Percentiles rank a stretch among this genome's conserved stretches.
These are phyloP conservation scores for Heritiera littoralis DNA, from an alignment of 345 rosid genomes.

Conservation along the genomic window DNA sequence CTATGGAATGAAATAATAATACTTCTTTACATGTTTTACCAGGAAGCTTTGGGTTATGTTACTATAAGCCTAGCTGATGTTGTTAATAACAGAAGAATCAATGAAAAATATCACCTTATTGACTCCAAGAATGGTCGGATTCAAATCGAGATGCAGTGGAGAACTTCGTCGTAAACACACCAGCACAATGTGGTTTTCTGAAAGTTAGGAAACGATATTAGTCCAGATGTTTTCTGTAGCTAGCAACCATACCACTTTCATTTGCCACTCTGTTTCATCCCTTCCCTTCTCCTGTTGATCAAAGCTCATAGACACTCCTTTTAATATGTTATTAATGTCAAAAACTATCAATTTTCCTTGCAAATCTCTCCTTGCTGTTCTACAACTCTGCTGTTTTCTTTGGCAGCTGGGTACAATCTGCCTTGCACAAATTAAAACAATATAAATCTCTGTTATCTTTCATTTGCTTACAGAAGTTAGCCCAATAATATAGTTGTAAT, in stretches of 20 bases:
- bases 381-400: background rate
- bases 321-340: background rate
- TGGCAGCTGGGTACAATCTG: no score
- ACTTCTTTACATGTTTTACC: background rate
- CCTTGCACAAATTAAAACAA: no score
- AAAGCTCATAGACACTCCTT: background rate
- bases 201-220: background rate
- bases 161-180: slow-evolving; percentile 46
- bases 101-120: slow-evolving; percentile 79
- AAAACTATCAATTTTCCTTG: background rate
- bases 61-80: slow-evolving; percentile 67
- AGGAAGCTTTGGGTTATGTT: slow-evolving; percentile 80
- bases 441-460: no score
- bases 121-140: slow-evolving; percentile 84
- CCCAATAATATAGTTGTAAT: no score
- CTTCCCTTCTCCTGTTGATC: background rate
- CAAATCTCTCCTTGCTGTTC: background rate
- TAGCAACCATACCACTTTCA: background rate
- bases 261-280: background rate
- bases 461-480: no score
- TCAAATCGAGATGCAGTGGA: slow-evolving; percentile 84
- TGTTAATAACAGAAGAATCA: slow-evolving; percentile 68
- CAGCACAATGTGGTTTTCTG: background rate
- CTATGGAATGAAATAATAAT: background rate
- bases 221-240: background rate